Evolutionary conservation across 768 basidiomycete genomes (phyloP).

Genomic region (Pleurotus citrinopileatus): DNA sequence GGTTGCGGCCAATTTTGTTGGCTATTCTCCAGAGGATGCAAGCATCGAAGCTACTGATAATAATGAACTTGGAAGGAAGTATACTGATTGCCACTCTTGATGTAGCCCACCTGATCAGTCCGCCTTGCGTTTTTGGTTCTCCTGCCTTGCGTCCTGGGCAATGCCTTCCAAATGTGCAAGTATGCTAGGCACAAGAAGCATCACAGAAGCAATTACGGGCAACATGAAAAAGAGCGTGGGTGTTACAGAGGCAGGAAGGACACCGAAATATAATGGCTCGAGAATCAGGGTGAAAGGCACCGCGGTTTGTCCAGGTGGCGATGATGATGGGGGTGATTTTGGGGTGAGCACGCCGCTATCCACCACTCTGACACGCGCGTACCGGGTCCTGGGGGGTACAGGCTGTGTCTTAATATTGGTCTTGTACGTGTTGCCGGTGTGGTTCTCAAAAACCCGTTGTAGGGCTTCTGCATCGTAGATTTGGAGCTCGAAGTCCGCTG

Average conservation of each 20-base stretch:
- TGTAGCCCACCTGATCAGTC: background rate
- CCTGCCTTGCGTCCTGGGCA: conserved; percentile 22
- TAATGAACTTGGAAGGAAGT: background rate
- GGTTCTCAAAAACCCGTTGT: conserved; percentile 6
- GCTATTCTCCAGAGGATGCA: background rate
- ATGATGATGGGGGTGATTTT: conserved; percentile 9
- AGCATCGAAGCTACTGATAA: background rate
- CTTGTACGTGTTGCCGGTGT: background rate
- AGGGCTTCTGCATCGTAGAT: conserved; percentile 32
- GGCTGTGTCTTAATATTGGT: background rate
- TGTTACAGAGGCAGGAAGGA: conserved; percentile 54
- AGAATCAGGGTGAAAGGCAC: conserved; percentile 53
- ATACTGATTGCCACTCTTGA: background rate
- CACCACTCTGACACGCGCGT: conserved; percentile 56
- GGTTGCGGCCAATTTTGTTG: background rate
- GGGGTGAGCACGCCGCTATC: conserved; percentile 53
- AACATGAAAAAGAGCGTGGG: conserved; percentile 31
- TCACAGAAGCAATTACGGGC: conserved; percentile 20
- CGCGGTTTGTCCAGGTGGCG: conserved; percentile 15
- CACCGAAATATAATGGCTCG: conserved; percentile 59
- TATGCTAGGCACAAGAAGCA: conserved; percentile 21
- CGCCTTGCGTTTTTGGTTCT: conserved; percentile 8
- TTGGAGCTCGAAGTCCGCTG: conserved; percentile 41
- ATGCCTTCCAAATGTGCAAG: conserved; percentile 23
- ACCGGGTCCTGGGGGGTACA: conserved; percentile 31